Evolutionary conservation across 2,329 filamentous ascomycete genomes (phyloP).

Genomic region (Clonostachys rhizophaga): DNA sequence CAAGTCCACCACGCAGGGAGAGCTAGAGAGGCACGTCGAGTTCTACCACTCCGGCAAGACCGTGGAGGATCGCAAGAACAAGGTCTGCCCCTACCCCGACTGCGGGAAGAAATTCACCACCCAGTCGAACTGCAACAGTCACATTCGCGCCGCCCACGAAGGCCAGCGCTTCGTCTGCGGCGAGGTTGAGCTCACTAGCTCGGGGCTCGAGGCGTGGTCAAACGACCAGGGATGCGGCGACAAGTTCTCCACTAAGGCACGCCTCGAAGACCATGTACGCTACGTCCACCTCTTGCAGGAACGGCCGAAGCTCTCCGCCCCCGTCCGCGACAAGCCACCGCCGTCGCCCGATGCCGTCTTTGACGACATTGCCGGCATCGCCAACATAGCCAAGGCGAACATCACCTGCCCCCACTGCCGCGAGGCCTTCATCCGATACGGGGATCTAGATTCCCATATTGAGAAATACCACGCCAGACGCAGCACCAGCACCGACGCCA

Average conservation of each 20-base stretch:
- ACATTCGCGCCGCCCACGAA: conserved; percentile 73
- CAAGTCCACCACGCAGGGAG: conserved; percentile 59
- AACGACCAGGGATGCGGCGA: conserved; percentile 67
- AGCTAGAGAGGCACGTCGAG: conserved; percentile 74
- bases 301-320: conserved; percentile 28
- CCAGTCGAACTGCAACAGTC: conserved; percentile 75
- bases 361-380: conserved; percentile 35
- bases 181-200: conserved; percentile 52
- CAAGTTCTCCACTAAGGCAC: conserved; percentile 71
- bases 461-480: conserved; percentile 18
- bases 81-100: conserved; percentile 60
- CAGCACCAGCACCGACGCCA: not conserved
- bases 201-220: conserved; percentile 60
- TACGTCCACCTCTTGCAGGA: conserved; percentile 69
- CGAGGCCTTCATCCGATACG: conserved; percentile 41
- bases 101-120: conserved; percentile 79
- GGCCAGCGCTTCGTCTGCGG: conserved; percentile 78
- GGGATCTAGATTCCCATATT: conserved; percentile 44
- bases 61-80: conserved; percentile 59
- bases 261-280: conserved; percentile 79
- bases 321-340: not conserved
- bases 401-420: conserved; percentile 40
- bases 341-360: conserved; percentile 12
- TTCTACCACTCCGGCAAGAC: conserved; percentile 63
- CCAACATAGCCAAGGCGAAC: conserved; percentile 32